Evolutionary conservation across 805 yeast species (phyloP), one percentile per base, ranked within the genome.

Genomic region (Candida maris): DNA sequence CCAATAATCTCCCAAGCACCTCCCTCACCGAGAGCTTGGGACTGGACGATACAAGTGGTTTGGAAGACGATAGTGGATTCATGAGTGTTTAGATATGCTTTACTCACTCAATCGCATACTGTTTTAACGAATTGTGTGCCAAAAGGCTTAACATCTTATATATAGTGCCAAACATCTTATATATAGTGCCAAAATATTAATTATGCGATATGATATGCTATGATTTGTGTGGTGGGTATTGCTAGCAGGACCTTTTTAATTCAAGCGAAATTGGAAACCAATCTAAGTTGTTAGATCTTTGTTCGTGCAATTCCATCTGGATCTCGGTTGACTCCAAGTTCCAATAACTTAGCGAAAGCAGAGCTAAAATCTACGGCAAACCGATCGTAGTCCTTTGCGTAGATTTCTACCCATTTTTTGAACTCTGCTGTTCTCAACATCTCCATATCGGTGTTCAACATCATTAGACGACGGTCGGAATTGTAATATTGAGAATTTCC

Each of bases 401-500:
- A 87, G 38, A 63, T 62, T 48, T 78, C 71, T 12, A 81, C 89
- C 74, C 81, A 77, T 37, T 64, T 60, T 41, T 64, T 62, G 58
- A 79, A 85, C 32, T 60, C 65, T 4, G 77, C 70, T 59, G 82
- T 89, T 48, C 73, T 64, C n/a, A 75, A 54, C 32, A 61, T 23
- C 12, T 85, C 78, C 71, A 79, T 70, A 55, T 87, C 96, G 9
- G 94, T 79, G 19, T 85, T 87, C 35, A 87, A 63, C 96, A 87
- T 87, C 95, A 87, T 86, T 47, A 84, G 71, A 1, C 42, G 40
- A 17, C 57, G 54, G 37, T 65, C 65, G 3, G 48, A 35, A 39
- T 65, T 65, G 41, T 47, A 62, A 44, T 54, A 71, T 39, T 71
- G 76, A 6, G 45, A 45, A 36, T 48, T 56, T 0, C 70, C 73